These are phyloP conservation scores for Sugiyamaella lignohabitans DNA, from an alignment of 805 yeast genomes.

Conservation along the genomic window DNA sequence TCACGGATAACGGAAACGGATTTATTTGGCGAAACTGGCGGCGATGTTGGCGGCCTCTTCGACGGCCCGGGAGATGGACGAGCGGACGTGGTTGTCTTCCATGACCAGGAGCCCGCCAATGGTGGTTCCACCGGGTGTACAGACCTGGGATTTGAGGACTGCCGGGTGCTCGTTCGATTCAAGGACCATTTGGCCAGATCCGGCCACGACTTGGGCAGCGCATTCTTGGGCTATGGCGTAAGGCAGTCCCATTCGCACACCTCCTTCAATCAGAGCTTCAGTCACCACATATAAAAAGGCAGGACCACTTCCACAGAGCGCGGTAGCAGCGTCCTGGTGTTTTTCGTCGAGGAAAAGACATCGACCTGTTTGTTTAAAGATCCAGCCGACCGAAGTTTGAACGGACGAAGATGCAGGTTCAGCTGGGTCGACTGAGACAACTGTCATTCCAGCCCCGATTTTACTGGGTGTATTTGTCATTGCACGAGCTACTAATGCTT, in stretches of 20 bases:
- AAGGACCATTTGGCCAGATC: slow-evolving; percentile 85
- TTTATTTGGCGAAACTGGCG: slow-evolving; percentile 17
- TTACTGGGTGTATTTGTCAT: slow-evolving; percentile 98
- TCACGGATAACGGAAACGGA: no score
- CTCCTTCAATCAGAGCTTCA: slow-evolving; percentile 92
- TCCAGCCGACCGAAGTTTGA: slow-evolving; percentile 34
- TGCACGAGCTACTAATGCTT: slow-evolving; percentile 64
- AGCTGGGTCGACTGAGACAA: slow-evolving; percentile 67
- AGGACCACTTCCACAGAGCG: slow-evolving; percentile 94
- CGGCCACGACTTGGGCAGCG: slow-evolving; percentile 91
- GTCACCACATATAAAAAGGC: slow-evolving; percentile 85
- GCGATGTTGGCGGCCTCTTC: slow-evolving; percentile 90
- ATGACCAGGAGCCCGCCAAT: slow-evolving; percentile 88
- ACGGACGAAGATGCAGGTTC: slow-evolving; percentile 23
- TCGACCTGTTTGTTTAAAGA: slow-evolving; percentile 38
- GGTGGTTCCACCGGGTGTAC: slow-evolving; percentile 98
- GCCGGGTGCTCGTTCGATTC: slow-evolving; percentile 84
- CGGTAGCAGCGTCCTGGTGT: slow-evolving; percentile 94
- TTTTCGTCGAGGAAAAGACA: slow-evolving; percentile 51
- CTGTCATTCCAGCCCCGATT: slow-evolving; percentile 90
- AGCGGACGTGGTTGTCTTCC: slow-evolving; percentile 87
- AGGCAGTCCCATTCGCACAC: slow-evolving; percentile 90
- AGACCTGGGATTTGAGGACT: slow-evolving; percentile 74
- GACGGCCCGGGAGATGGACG: slow-evolving; percentile 80
- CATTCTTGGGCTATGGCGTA: slow-evolving; percentile 72